Conservation (phyloP, 2,329 filamentous ascomycete species). For the Botrytis medusae region DNA sequence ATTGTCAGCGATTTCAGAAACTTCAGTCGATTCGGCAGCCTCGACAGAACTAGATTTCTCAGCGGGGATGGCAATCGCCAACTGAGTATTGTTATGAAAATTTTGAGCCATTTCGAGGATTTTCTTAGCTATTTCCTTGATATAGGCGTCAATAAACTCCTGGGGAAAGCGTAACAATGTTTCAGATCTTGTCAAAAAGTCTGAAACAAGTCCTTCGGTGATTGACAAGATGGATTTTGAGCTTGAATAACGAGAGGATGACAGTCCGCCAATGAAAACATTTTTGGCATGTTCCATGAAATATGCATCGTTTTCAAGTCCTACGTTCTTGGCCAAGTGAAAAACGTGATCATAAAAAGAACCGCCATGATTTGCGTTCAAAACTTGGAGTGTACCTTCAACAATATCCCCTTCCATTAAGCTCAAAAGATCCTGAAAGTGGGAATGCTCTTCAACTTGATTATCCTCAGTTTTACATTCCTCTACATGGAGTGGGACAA, state of each 20-base stretch:
- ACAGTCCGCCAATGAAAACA: conserved; percentile 18
- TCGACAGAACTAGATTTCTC: not conserved
- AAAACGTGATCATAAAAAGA: conserved; percentile 22
- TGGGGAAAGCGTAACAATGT: conserved; percentile 12
- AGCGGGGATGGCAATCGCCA: not conserved
- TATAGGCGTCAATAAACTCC: conserved; percentile 5
- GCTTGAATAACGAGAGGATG: conserved; percentile 21
- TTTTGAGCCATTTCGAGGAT: conserved; percentile 21
- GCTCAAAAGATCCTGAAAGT: conserved; percentile 21
- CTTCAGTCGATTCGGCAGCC: not conserved
- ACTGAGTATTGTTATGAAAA: not conserved
- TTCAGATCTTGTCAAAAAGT: conserved; percentile 12
- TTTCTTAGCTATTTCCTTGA: conserved; percentile 18
- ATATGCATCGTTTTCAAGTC: conserved; percentile 14
- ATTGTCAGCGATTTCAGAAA: not conserved
- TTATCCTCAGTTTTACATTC: not conserved
- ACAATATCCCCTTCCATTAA: conserved; percentile 12
- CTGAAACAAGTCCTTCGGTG: conserved; percentile 14
- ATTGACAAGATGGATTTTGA: conserved; percentile 4
- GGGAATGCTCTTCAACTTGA: not conserved
- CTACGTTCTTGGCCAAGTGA: conserved; percentile 4
- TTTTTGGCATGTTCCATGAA: conserved; percentile 22
- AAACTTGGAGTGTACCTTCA: conserved; percentile 8
- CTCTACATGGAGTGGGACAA: conserved; percentile 23
- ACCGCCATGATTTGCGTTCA: conserved; percentile 11